phyloP scores from a whole-genome alignment of 148 eudicot species.

The Vaccinium corymbosum region DNA sequence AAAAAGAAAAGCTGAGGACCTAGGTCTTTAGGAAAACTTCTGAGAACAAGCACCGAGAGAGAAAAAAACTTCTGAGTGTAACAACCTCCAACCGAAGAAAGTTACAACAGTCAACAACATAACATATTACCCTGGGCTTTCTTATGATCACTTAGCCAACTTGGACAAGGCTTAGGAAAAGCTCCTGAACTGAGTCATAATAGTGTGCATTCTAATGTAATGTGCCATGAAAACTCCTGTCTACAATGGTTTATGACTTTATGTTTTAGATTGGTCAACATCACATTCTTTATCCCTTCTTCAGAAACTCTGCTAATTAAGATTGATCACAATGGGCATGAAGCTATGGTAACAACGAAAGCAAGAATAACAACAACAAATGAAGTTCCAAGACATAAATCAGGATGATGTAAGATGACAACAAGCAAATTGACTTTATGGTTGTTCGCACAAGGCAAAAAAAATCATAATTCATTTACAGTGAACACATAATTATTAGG shows the following conservation, averaged over 20 bases:
- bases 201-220: neutral
- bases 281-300: neutral
- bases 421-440: conserved; percentile 8
- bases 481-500: neutral
- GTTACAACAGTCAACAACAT: neutral
- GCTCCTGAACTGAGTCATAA: neutral
- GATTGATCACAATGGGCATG: neutral
- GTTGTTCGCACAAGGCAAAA: neutral
- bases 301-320: neutral
- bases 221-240: neutral
- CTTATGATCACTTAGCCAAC: neutral
- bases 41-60: neutral
- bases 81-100: neutral
- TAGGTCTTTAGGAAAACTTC: neutral
- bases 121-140: neutral
- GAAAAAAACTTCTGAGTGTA: neutral
- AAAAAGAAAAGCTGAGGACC: neutral
- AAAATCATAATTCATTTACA: neutral
- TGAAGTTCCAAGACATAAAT: neutral
- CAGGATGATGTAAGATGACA: neutral
- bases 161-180: neutral
- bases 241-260: neutral
- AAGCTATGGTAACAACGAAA: neutral
- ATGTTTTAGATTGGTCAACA: neutral
- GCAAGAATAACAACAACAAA: neutral